phyloP scores from a whole-genome alignment of 257 asterid genomes.

The Forsythia suspensa region DNA sequence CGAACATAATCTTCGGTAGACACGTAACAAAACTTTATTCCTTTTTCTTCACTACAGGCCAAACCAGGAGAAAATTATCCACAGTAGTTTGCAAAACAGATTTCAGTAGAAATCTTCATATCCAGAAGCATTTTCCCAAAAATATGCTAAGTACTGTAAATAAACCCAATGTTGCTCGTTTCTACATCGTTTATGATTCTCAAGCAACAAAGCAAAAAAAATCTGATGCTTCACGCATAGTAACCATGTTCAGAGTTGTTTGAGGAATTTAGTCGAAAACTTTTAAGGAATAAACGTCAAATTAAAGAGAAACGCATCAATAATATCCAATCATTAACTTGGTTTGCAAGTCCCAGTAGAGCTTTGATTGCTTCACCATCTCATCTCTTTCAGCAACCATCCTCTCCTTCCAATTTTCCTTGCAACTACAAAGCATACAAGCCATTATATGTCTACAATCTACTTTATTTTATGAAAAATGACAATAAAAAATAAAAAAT shows the following conservation, averaged over 20 bases:
- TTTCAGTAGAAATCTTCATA: no score
- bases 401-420: conserved; percentile 79
- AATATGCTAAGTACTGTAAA: neutral
- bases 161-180: neutral
- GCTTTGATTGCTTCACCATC: conserved; percentile 70
- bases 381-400: conserved; percentile 53
- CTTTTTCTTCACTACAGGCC: neutral
- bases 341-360: conserved; percentile 68
- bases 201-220: neutral
- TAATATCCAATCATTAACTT: conserved; percentile 67
- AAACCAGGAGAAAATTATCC: no score
- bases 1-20: neutral
- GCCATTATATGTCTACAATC: neutral
- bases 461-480: no score
- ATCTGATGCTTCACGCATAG: neutral
- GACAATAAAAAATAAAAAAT: neutral
- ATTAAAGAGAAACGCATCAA: conserved; percentile 17
- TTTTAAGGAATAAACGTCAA: neutral
- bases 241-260: neutral
- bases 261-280: neutral
- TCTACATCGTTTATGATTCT: neutral
- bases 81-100: neutral
- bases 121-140: neutral
- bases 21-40: neutral
- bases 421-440: conserved; percentile 40